Base-by-base conservation (phyloP, 306 rosid species). In the Senna siamea region DNA sequence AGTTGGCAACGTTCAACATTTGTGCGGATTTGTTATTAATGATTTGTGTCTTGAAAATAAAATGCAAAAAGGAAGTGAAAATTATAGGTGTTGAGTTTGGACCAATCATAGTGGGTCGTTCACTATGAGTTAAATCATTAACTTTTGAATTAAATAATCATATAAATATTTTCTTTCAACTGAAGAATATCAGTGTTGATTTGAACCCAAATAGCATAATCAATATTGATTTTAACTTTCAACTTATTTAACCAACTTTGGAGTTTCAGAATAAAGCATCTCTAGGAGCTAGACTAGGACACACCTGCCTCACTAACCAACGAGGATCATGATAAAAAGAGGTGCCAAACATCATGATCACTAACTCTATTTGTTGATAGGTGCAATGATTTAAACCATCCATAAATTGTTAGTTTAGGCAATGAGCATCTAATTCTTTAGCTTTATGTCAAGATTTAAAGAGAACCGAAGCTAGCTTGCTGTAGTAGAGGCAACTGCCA, bases 391-490 rank as follows among this genome's bases (percentile, higher is more conserved):
- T 34, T 13, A 57, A 70, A 53, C 69, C 46, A 35, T 58, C 57
- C 51, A 71, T 65, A 30, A 70, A 66, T 62, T 59, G 44, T 53
- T 70, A 9, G 54, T 78, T 70, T 75, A 26, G 69, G 35, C 57
- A 13, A 71, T 51, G 67, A 47, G 80, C 54, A 66, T 64, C 82
- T 73, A 56, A 64, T 85, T 81, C 76, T 40, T 81, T 72, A 66
- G 69, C 76, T 75, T 79, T 75, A 44, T 61, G 43, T 74, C 67
- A 34, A 78, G 57, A 75, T 78, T 75, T 69, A 78, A 74, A 70
- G 74, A 72, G 2, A 53, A 43, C 46, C 47, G 40, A 48, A 63
- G 78, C 72, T n/a, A 74, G 34, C 83, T 80, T 81, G 80, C 66
- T 55, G 34, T 54, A 52, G 44, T 53, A 71, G 0, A 37, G 40